Evolutionary conservation across 2,329 filamentous ascomycete genomes (phyloP).

Genomic region (Hypoxylon sp.): DNA sequence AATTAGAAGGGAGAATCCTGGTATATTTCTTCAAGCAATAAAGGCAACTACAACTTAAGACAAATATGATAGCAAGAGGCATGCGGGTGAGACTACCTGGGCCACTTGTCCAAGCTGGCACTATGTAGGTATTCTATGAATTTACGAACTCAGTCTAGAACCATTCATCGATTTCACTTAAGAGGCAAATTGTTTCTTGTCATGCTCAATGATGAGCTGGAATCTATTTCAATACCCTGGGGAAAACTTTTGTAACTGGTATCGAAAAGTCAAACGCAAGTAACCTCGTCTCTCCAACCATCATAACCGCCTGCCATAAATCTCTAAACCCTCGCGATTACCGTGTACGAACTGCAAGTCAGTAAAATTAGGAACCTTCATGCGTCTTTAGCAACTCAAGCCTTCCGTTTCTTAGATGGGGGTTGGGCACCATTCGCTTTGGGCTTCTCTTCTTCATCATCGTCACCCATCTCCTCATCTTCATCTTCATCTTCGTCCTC

Average conservation of each 20-base stretch:
- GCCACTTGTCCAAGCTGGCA: neutral
- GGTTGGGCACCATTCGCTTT: conserved; percentile 59
- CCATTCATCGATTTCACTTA: conserved; percentile 7
- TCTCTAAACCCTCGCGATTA: conserved; percentile 3
- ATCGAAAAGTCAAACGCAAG: conserved; percentile 25
- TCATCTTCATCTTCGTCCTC: conserved; percentile 71
- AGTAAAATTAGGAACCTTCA: conserved; percentile 31
- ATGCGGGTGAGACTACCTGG: neutral
- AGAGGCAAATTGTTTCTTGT: neutral
- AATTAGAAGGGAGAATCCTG: conserved; percentile 22
- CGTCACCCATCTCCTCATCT: conserved; percentile 57
- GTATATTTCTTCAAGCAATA: conserved; percentile 15
- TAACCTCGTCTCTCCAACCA: conserved; percentile 3
- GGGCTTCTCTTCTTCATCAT: conserved; percentile 70
- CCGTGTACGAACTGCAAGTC: conserved; percentile 21
- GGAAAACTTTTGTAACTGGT: conserved; percentile 26
- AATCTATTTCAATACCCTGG: conserved; percentile 21
- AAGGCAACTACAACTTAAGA: neutral
- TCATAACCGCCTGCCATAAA: conserved; percentile 21
- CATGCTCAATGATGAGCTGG: conserved; percentile 1
- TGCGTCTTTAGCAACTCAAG: conserved; percentile 47
- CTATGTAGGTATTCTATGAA: neutral
- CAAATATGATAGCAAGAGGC: neutral
- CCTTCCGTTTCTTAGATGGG: conserved; percentile 61
- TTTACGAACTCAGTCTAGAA: neutral